A percentile compares a stretch with the other conserved stretches of the same genome.
Conservation (phyloP, 352 stramenopile genomes). For the Phytophthora boehmeriae region DNA sequence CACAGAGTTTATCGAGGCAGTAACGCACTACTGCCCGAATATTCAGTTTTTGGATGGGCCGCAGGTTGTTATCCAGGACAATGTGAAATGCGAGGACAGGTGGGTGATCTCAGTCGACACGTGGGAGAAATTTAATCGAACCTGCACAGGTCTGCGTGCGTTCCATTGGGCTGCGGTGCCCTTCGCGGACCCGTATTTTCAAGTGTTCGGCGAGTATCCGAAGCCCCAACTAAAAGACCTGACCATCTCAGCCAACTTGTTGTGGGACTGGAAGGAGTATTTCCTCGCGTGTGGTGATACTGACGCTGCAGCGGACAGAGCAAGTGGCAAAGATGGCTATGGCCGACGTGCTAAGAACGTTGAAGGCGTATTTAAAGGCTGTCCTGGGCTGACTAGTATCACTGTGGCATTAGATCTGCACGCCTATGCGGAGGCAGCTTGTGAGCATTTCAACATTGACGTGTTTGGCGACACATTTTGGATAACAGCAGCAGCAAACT, state of each 20-base stretch:
- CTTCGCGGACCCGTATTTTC: conserved; percentile 39
- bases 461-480: conserved; percentile 38
- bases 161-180: conserved; percentile 31
- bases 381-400: conserved; percentile 29
- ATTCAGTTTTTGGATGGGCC: conserved; percentile 28
- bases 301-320: not conserved
- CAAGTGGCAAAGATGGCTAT: conserved; percentile 1
- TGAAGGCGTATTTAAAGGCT: conserved; percentile 19
- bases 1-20: conserved; percentile 20
- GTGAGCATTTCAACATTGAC: conserved; percentile 23
- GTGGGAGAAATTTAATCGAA: conserved; percentile 28
- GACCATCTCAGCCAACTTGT: conserved; percentile 31
- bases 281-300: conserved; percentile 13
- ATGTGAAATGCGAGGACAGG: conserved; percentile 15
- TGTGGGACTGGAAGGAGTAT: conserved; percentile 43
- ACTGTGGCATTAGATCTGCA: conserved; percentile 40
- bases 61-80: conserved; percentile 10
- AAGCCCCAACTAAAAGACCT: conserved; percentile 32
- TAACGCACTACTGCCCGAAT: conserved; percentile 24
- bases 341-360: conserved; percentile 24
- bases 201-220: conserved; percentile 23
- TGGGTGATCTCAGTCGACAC: conserved; percentile 22
- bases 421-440: conserved; percentile 12
- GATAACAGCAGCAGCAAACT: conserved; percentile 8
- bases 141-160: conserved; percentile 19